Evolutionary conservation across 768 basidiomycete species (phyloP), one percentile per base, ranked within the genome.

Genomic region (Suillus brevipes): DNA sequence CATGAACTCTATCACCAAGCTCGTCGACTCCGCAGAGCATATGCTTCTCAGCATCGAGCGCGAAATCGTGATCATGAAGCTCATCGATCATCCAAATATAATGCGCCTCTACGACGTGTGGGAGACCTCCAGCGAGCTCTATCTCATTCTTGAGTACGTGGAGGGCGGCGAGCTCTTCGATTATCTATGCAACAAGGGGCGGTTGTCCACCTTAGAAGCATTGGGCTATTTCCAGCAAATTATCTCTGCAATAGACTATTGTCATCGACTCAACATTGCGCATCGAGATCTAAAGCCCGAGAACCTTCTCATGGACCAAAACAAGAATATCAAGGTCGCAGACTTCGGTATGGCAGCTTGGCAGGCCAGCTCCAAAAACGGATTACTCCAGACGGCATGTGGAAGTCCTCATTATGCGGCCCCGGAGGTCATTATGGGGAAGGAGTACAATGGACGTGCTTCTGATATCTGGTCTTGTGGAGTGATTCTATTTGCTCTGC

Each of bases 301-400:
- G 76, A 99, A 97, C 73, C 82, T 99, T 37, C 82, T 99, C 60
- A 86, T 97, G 58, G 92, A 94, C 79, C 81, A 84, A 45, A 80
- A 92, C 71, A 86, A 84, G 67, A 95, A 94, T 69, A 89, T 98
- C 85, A 99, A 97, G 74, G 89, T 98, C 40, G 95, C 93, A 2
- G 96, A 98, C 78, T 96, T 97, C 74, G 95, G 96, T n/a, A 95
- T 97, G 92, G 95, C 95, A 4, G 91, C 92, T 40, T 95, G 92
- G 90, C 92, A 95, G 77, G 82, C 79, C 31, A 85, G 85, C 66
- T 82, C 83, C 59, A 82, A 78, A 14, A 81, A 83, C 47, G 78
- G 82, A 18, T 74, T 88, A 74, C 82, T 97, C 59, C 84, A 85
- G 70, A 97, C 95, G 0, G 90, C 91, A 28, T 97, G 96, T 69